phyloP scores from a whole-genome alignment of 2,329 filamentous ascomycete genomes.

The Pleomassaria siparia region DNA sequence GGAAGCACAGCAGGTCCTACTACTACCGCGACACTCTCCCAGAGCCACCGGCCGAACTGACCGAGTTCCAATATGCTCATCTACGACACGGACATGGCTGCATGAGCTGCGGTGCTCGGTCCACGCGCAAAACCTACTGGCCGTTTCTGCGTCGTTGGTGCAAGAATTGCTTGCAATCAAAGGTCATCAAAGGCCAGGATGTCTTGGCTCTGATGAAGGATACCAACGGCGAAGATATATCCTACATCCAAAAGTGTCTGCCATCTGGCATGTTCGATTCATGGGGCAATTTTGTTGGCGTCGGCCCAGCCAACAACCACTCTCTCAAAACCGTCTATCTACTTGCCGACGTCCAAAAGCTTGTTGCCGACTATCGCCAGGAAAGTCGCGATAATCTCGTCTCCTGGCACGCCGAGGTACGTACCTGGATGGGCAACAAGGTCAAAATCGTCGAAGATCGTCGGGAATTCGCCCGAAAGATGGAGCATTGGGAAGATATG shows the following conservation, averaged over 20 bases:
- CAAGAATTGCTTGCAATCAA: constrained; percentile 39
- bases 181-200: constrained; percentile 36
- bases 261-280: constrained; percentile 41
- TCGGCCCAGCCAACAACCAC: constrained; percentile 37
- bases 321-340: constrained; percentile 38
- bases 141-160: constrained; percentile 47
- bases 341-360: constrained; percentile 28
- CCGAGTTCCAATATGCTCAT: constrained; percentile 44
- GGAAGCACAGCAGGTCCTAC: constrained; percentile 40
- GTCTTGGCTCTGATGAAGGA: constrained; percentile 28
- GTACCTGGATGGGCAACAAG: constrained; percentile 26
- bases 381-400: constrained; percentile 18
- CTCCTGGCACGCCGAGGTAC: constrained; percentile 22
- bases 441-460: constrained; percentile 32
- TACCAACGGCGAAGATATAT: constrained; percentile 29
- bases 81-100: constrained; percentile 44
- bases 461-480: constrained; percentile 35
- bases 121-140: constrained; percentile 47
- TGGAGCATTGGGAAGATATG: constrained; percentile 42
- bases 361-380: constrained; percentile 26
- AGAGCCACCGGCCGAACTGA: constrained; percentile 38
- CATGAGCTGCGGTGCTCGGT: constrained; percentile 39
- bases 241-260: constrained; percentile 31
- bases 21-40: constrained; percentile 38
- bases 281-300: constrained; percentile 43